Percentiles rank a stretch among this genome's conserved stretches.
Conservation (phyloP, 306 rosid genomes). For the Casuarina glauca region DNA sequence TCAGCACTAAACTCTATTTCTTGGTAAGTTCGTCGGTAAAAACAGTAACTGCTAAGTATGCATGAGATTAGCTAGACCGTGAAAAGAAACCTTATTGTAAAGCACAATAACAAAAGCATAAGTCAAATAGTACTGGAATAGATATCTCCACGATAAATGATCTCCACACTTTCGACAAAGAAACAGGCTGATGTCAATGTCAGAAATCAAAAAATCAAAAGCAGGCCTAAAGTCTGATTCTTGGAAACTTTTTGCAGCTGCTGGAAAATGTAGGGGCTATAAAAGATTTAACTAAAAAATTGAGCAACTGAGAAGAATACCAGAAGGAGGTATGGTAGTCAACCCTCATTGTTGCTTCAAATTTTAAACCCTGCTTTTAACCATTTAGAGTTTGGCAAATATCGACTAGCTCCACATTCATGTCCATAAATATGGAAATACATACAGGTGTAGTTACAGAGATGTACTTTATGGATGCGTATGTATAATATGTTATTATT, state of each 20-base stretch:
- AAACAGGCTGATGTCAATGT: conserved; percentile 41
- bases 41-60: not conserved
- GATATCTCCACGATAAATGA: conserved; percentile 40
- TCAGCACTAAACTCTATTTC: not conserved
- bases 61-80: not conserved
- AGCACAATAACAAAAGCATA: not conserved
- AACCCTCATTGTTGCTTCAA: not conserved
- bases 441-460: not conserved
- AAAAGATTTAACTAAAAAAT: not conserved
- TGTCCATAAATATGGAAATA: not conserved
- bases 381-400: not conserved
- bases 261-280: not conserved
- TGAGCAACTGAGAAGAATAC: not conserved
- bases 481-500: not conserved
- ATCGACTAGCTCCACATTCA: not conserved
- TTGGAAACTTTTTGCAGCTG: not conserved
- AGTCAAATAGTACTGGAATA: conserved; percentile 33
- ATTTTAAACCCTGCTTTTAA: not conserved
- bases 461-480: not conserved
- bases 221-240: not conserved
- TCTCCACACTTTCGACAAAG: conserved; percentile 31
- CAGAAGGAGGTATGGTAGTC: not conserved
- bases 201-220: conserved; percentile 17
- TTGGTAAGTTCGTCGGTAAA: not conserved
- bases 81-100: not conserved